These are phyloP conservation scores for Trichoderma reesei DNA, from an alignment of 495 filamentous ascomycete genomes.

Conservation along the genomic window DNA sequence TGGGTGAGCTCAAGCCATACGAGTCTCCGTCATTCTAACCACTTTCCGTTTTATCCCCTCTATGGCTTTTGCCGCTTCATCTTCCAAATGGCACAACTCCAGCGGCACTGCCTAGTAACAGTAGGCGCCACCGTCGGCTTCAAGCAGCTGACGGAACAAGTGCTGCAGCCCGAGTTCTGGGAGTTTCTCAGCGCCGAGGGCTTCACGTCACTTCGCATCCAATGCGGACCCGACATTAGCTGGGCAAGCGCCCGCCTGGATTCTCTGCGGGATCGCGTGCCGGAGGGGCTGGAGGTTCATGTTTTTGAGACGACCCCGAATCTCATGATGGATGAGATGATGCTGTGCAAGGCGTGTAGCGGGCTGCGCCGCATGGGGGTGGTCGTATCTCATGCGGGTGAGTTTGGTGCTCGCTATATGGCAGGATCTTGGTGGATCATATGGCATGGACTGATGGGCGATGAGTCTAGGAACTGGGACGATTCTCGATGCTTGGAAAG, in stretches of 20 bases:
- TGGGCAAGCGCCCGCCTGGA: conserved; percentile 20
- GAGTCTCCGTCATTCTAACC: not conserved
- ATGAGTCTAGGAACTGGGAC: conserved; percentile 63
- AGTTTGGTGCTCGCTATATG: conserved; percentile 15
- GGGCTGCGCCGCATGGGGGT: conserved; percentile 40
- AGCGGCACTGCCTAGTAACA: conserved; percentile 56
- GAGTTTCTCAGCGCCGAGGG: conserved; percentile 37
- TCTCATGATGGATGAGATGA: conserved; percentile 49
- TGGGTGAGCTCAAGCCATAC: not conserved
- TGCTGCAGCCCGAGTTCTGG: conserved; percentile 54
- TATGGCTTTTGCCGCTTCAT: not conserved
- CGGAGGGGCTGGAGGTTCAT: conserved; percentile 35
- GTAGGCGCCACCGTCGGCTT: conserved; percentile 89
- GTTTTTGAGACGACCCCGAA: conserved; percentile 57
- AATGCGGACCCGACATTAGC: conserved; percentile 55
- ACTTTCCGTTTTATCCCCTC: too few relatives aligned
- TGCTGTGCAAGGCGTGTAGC: conserved; percentile 21
- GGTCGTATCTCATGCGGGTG: conserved; percentile 88
- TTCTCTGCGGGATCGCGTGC: conserved; percentile 12
- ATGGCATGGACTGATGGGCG: conserved; percentile 10
- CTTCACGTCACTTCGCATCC: conserved; percentile 61
- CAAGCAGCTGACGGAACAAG: conserved; percentile 52
- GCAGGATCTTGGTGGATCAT: not conserved
- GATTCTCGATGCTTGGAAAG: conserved; percentile 70
- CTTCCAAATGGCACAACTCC: not conserved